phyloP scores from a whole-genome alignment of 495 filamentous ascomycete species.

The Gamarada debralockiae region DNA sequence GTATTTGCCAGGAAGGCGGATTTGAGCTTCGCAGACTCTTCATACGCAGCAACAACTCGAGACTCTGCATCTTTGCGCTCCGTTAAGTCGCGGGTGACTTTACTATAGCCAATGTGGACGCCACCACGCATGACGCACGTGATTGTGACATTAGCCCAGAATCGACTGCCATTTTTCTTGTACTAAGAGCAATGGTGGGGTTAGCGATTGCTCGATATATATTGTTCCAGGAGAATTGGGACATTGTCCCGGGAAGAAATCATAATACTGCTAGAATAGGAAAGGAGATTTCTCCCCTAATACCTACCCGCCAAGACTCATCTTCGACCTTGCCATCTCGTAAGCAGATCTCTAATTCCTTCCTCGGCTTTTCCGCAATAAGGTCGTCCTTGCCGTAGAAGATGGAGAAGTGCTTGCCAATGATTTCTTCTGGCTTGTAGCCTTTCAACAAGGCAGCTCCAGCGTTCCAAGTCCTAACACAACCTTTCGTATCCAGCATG shows the following conservation, averaged over 20 bases:
- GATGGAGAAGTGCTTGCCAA: conserved; percentile 59
- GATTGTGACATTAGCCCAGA: conserved; percentile 68
- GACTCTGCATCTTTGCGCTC: conserved; percentile 56
- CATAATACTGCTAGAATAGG: too few species aligned
- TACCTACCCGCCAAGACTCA: conserved; percentile 67
- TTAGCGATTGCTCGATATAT: too few species aligned
- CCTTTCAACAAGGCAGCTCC: conserved; percentile 59
- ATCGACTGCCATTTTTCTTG: conserved; percentile 55
- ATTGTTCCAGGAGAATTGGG: too few species aligned
- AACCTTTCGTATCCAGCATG: conserved; percentile 55
- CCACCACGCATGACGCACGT: conserved; percentile 54
- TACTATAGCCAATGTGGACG: conserved; percentile 58
- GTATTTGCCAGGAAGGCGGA: conserved; percentile 65
- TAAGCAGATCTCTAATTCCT: conserved; percentile 53
- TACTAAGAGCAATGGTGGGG: too few species aligned
- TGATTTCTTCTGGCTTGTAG: conserved; percentile 51
- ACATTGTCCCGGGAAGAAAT: too few species aligned
- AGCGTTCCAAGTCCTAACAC: conserved; percentile 59
- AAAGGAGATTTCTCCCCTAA: too few species aligned
- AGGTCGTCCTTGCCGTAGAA: conserved; percentile 59
- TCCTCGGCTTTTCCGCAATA: conserved; percentile 45
- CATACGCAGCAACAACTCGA: conserved; percentile 56
- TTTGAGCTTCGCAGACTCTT: conserved; percentile 62
- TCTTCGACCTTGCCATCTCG: conserved; percentile 59
- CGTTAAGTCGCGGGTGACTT: conserved; percentile 61